Base-by-base conservation (phyloP, 176 grass and related monocot genomes). In the Dactylis glomerata region DNA sequence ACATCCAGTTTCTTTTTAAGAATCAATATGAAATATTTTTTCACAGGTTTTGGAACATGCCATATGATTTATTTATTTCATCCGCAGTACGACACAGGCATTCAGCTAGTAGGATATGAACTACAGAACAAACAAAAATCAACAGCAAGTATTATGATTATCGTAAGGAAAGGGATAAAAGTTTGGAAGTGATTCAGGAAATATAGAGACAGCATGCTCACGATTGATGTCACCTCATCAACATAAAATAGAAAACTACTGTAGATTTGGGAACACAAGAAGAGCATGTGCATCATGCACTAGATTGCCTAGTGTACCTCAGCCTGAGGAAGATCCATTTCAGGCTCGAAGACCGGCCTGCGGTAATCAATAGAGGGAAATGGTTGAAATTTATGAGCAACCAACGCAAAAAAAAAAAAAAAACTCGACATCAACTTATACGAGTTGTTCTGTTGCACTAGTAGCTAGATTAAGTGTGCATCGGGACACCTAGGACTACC, bases 291-390 rank as follows among this genome's bases (percentile, higher is more conserved):
- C 20, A 38, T 42, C 44, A 37, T 76, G 33, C 37, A 49, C 11
- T 67, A 79, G 41, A 73, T 73, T 82, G 37, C 45, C 22, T 57
- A 49, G 37, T 6, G 1, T 87, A 90, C 89, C 84, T 90, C 80
- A 75, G 23, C 31, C 63, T 19, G 80, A 74, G 51, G 68, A 54
- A 90, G 66, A 58, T 75, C 80, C 66, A 80, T 80, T 20, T 90
- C 75, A 68, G 78, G 5, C 17, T 87, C 84, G 28, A 80, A 22
- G 15, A 68, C 38, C 2, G 84, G 65, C 75, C 89, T 90, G 84
- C 22, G 28, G 47, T 33, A 64, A 59, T 90, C 55, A 73, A 57
- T 41, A 82, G 12, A 82, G 5, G 66, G 78, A 45, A 10, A 67
- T 1, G 52, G 33, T 76, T 15, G 33, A 38, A 71, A 28, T n/a